Conservation (phyloP, 2,329 filamentous ascomycete species). For the Aspergillus sojae region DNA sequence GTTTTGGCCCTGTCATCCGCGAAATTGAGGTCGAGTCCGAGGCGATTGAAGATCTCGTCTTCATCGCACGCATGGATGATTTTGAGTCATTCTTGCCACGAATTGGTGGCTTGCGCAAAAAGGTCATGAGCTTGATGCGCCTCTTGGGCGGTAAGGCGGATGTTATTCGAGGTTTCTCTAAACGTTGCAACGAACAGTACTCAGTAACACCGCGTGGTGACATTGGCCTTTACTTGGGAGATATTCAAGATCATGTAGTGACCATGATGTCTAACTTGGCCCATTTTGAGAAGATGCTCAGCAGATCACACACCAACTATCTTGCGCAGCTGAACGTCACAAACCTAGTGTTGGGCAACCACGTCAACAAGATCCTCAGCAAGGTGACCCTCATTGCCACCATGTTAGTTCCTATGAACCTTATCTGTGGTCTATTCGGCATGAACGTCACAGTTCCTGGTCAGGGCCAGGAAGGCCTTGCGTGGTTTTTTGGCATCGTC, state of each 20-base stretch:
- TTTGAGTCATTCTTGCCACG: slow-evolving; percentile 83
- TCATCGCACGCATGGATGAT: slow-evolving; percentile 86
- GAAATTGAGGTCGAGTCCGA: slow-evolving; percentile 88
- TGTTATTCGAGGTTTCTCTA: slow-evolving; percentile 95
- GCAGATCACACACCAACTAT: slow-evolving; percentile 92
- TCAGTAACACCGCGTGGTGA: slow-evolving; percentile 93
- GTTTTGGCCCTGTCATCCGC: slow-evolving; percentile 85
- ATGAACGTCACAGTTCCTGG: slow-evolving; percentile 56
- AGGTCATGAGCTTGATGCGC: slow-evolving; percentile 89
- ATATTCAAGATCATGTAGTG: slow-evolving; percentile 98
- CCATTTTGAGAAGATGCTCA: slow-evolving; percentile 97
- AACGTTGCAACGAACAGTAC: slow-evolving; percentile 98
- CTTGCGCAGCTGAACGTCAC: slow-evolving; percentile 92
- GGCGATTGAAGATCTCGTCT: slow-evolving; percentile 91
- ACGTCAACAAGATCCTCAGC: slow-evolving; percentile 84
- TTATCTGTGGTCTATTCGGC: slow-evolving; percentile 69
- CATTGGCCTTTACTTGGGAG: slow-evolving; percentile 92
- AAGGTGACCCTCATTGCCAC: slow-evolving; percentile 95
- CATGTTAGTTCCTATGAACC: slow-evolving; percentile 92
- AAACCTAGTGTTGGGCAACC: slow-evolving; percentile 83
- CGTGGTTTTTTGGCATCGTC: slow-evolving; percentile 55
- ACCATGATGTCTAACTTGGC: slow-evolving; percentile 97
- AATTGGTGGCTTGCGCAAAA: slow-evolving; percentile 90
- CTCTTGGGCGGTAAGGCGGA: slow-evolving; percentile 97
- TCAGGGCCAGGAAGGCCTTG: slow-evolving; percentile 33